Evolutionary conservation across 306 rosid genomes (phyloP).

Genomic region (Inga leiocalycina): DNA sequence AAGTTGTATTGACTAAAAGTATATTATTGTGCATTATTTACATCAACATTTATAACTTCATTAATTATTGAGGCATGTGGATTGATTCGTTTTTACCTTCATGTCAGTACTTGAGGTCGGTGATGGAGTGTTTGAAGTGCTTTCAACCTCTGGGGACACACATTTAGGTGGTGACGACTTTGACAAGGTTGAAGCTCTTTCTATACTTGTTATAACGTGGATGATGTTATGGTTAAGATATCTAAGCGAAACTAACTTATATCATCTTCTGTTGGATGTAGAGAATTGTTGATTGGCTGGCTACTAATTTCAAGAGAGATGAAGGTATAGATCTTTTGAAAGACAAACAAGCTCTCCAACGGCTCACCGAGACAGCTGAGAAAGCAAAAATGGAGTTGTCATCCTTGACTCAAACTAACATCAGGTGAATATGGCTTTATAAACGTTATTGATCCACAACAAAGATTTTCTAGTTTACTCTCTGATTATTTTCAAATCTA

Average conservation of each 20-base stretch:
- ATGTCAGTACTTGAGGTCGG: slow-evolving; percentile 85
- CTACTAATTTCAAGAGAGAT: slow-evolving; percentile 67
- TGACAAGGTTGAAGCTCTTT: slow-evolving; percentile 62
- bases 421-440: slow-evolving; percentile 56
- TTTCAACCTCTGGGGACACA: slow-evolving; percentile 94
- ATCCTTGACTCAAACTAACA: slow-evolving; percentile 84
- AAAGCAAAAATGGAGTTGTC: slow-evolving; percentile 97
- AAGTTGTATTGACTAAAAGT: background rate
- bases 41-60: background rate
- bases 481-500: background rate
- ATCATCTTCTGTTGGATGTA: slow-evolving; percentile 32
- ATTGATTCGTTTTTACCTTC: background rate
- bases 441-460: background rate
- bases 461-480: background rate
- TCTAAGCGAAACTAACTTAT: background rate
- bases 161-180: slow-evolving; percentile 99
- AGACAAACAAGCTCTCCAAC: slow-evolving; percentile 97
- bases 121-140: slow-evolving; percentile 95
- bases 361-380: slow-evolving; percentile 95
- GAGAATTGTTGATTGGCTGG: slow-evolving; percentile 96
- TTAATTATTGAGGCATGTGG: background rate
- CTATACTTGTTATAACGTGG: background rate
- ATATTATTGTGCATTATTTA: background rate
- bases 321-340: slow-evolving; percentile 90
- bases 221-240: background rate